Conservation (phyloP, 441 rosid genomes). For the Codiaeum variegatum region DNA sequence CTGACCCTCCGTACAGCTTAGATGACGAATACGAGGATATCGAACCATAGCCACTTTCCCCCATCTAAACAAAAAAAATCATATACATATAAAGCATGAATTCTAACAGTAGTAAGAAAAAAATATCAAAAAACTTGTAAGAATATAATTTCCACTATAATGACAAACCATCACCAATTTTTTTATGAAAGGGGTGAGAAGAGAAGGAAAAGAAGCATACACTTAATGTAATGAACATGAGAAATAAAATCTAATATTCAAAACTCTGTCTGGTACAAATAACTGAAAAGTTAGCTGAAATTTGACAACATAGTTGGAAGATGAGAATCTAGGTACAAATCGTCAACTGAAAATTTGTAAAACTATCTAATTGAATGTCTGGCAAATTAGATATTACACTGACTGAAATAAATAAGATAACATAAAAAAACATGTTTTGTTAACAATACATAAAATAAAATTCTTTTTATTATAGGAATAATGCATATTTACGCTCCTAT, state of each 20-base stretch:
- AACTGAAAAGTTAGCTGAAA: no score
- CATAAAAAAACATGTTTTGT: no score
- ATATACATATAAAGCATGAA: neutral
- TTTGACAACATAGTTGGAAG: no score
- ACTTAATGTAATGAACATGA: neutral
- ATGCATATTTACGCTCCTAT: no score
- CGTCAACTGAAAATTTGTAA: no score
- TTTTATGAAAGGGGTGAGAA: neutral
- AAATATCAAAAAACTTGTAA: neutral
- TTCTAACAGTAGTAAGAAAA: neutral
- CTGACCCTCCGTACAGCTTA: conserved; percentile 74
- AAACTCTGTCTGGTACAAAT: no score
- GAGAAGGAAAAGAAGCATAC: neutral
- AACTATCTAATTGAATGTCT: no score
- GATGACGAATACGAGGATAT: conserved; percentile 69
- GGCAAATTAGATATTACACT: no score
- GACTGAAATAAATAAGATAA: no score
- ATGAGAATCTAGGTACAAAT: no score
- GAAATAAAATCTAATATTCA: neutral
- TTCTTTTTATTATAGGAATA: no score
- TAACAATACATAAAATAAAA: no score
- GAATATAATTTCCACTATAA: neutral
- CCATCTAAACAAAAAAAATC: conserved; percentile 38
- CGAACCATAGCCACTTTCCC: conserved; percentile 66
- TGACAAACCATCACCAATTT: neutral